A percentile compares a stretch with the other conserved stretches of the same genome.
Evolutionary conservation across 495 filamentous ascomycete species (phyloP).

Genomic region (Pyronema domesticum): DNA sequence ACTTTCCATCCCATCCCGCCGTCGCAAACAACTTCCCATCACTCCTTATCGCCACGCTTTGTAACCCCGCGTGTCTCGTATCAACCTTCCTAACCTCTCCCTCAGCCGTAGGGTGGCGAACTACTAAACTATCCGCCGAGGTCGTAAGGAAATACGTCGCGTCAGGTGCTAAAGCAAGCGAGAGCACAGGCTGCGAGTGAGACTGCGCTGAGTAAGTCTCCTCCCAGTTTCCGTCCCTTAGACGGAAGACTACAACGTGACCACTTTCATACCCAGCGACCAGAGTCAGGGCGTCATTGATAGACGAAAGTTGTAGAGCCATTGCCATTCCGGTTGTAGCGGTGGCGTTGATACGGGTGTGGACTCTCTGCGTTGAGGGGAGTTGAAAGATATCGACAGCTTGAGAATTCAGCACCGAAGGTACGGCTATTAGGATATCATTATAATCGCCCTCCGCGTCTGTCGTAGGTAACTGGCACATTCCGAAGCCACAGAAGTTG

Average conservation of each 20-base stretch:
- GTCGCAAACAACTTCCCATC: constrained; percentile 78
- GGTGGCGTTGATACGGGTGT: constrained; percentile 29
- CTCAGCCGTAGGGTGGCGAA: constrained; percentile 32
- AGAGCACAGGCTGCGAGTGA: constrained; percentile 76
- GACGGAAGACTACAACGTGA: constrained; percentile 39
- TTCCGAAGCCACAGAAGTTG: constrained; percentile 86
- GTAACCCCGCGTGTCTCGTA: constrained; percentile 82
- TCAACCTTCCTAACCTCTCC: constrained; percentile 22
- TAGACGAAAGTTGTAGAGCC: constrained; percentile 46
- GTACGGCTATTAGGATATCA: constrained; percentile 47
- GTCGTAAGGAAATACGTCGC: constrained; percentile 57
- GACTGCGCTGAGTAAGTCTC: constrained; percentile 45
- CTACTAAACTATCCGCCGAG: constrained; percentile 55
- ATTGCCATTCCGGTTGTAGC: constrained; percentile 58
- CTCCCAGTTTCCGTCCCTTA: constrained; percentile 32
- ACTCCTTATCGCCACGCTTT: constrained; percentile 54
- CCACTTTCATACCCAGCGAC: constrained; percentile 80
- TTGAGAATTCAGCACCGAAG: constrained; percentile 58
- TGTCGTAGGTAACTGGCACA: constrained; percentile 16
- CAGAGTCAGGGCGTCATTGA: constrained; percentile 28
- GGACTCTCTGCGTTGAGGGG: constrained; percentile 48
- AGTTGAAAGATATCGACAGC: constrained; percentile 74
- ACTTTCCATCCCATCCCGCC: constrained; percentile 74
- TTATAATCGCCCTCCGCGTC: constrained; percentile 12
- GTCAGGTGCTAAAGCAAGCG: constrained; percentile 44